Conservation (phyloP, 208 protist genomes). For the Acanthamoeba triangularis region DNA sequence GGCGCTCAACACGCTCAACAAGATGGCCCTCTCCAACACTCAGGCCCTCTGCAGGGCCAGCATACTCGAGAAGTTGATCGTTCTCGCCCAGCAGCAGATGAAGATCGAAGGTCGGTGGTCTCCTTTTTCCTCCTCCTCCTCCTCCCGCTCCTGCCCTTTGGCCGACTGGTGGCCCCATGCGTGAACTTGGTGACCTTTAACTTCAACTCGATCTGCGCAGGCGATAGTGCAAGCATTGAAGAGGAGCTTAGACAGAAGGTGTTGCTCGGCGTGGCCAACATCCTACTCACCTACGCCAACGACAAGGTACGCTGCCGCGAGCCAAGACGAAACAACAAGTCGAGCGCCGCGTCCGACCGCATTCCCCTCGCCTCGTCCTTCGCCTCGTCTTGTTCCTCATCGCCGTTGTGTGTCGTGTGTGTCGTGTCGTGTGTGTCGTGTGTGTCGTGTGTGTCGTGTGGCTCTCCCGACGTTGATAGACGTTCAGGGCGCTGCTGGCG, state of each 20-base stretch:
- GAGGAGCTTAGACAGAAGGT: slow-evolving; percentile 65
- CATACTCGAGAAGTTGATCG: slow-evolving; percentile 23
- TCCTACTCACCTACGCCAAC: slow-evolving; percentile 73
- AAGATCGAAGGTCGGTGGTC: neutral
- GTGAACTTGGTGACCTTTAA: no score
- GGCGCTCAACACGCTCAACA: slow-evolving; percentile 75
- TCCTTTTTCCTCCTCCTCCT: neutral
- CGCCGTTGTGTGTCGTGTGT: neutral
- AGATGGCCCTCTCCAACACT: slow-evolving; percentile 73
- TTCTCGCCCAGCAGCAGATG: slow-evolving; percentile 57
- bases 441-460: neutral
- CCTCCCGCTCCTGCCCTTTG: no score
- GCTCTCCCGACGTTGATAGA: neutral
- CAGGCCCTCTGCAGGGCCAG: slow-evolving; percentile 42
- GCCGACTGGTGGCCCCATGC: no score
- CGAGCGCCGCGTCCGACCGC: neutral
- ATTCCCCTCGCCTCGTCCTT: neutral
- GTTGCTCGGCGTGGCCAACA: slow-evolving; percentile 66
- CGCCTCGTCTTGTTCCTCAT: neutral
- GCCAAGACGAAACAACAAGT: neutral
- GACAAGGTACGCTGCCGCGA: slow-evolving; percentile 25
- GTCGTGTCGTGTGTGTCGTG: neutral
- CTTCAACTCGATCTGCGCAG: neutral
- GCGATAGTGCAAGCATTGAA: neutral
- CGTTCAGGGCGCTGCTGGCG: slow-evolving; percentile 21